Evolutionary conservation across 805 yeast genomes (phyloP).

Genomic region (Candida ficus): DNA sequence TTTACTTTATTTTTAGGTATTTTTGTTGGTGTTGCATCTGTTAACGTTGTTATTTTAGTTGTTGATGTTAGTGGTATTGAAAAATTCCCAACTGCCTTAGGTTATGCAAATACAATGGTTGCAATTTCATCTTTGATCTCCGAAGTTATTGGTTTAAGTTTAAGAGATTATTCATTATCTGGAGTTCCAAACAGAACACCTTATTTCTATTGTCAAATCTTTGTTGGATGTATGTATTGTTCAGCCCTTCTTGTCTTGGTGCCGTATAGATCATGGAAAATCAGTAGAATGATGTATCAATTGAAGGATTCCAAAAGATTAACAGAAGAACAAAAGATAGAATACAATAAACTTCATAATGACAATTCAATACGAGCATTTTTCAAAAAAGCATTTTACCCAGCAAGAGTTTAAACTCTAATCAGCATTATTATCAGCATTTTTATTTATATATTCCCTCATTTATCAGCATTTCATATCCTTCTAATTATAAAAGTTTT

Average conservation of each 20-base stretch:
- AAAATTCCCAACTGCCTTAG: slow-evolving; percentile 35
- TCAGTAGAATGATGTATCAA: slow-evolving; percentile 34
- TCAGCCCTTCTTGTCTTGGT: slow-evolving; percentile 37
- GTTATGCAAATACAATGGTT: slow-evolving; percentile 28
- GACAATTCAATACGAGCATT: slow-evolving; percentile 7
- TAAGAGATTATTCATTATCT: slow-evolving; percentile 28
- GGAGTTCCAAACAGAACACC: slow-evolving; percentile 31
- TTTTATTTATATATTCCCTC: no score
- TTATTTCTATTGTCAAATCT: slow-evolving; percentile 54
- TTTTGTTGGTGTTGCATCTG: slow-evolving; percentile 41
- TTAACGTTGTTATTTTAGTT: slow-evolving; percentile 33
- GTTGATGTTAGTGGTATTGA: slow-evolving; percentile 37
- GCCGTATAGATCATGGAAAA: slow-evolving; percentile 48
- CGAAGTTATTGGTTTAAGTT: slow-evolving; percentile 51
- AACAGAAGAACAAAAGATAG: background rate
- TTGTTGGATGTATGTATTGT: slow-evolving; percentile 48
- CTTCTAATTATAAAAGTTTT: no score
- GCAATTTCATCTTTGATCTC: slow-evolving; percentile 36
- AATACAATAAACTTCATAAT: background rate
- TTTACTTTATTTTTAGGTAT: slow-evolving; percentile 41
- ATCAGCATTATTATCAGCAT: background rate
- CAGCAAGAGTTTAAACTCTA: background rate
- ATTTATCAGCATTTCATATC: no score
- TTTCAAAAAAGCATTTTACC: slow-evolving; percentile 4
- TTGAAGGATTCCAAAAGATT: slow-evolving; percentile 7